Percentiles rank a stretch among this genome's conserved stretches.
phyloP scores from a whole-genome alignment of 805 yeast genomes.

The Isabelozyma heimii region DNA sequence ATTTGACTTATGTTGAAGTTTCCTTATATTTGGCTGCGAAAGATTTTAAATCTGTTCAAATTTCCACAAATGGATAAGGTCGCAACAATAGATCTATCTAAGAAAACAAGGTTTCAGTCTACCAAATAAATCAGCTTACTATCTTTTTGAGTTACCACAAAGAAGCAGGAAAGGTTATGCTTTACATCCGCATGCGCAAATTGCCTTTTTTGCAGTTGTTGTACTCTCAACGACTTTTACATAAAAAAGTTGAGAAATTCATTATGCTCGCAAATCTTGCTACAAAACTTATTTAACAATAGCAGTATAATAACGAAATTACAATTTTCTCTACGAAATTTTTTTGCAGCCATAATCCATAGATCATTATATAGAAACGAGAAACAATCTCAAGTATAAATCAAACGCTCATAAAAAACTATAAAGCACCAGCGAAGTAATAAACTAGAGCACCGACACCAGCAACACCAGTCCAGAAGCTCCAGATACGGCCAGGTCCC shows the following conservation, averaged over 20 bases:
- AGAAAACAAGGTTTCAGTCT: too few species aligned
- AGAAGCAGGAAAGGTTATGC: too few species aligned
- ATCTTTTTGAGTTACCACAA: too few species aligned
- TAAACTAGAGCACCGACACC: constrained; percentile 28
- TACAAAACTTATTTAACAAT: too few species aligned
- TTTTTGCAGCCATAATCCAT: background rate
- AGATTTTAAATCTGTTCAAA: background rate
- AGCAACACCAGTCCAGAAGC: constrained; percentile 27
- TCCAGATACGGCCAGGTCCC: constrained; percentile 34
- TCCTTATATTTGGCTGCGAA: background rate
- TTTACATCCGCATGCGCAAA: too few species aligned
- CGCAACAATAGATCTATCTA: background rate
- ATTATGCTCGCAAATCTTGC: too few species aligned
- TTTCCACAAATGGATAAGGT: background rate
- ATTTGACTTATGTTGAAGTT: background rate
- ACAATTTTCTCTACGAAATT: too few species aligned
- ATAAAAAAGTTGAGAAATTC: too few species aligned
- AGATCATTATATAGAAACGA: background rate
- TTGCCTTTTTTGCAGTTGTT: too few species aligned
- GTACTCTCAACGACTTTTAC: too few species aligned
- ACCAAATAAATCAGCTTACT: too few species aligned
- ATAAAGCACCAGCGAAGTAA: constrained; percentile 11
- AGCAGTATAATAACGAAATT: too few species aligned
- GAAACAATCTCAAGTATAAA: background rate
- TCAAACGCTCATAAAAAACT: background rate